Evolutionary conservation across 805 yeast genomes (phyloP), one percentile per base, ranked within the genome.

Genomic region (Kazachstania kunashirensis): DNA sequence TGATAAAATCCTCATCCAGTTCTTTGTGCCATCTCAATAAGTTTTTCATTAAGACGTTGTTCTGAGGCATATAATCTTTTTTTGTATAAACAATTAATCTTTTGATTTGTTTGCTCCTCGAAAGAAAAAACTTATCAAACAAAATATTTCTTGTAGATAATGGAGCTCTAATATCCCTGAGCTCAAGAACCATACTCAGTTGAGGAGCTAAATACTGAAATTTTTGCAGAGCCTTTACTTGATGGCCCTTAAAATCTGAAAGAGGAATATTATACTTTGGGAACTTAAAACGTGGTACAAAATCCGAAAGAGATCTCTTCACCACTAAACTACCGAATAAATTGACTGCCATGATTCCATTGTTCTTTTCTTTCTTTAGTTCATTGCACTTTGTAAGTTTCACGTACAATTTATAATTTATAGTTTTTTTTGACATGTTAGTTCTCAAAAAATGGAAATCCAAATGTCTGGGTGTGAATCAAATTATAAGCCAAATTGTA

Each of bases 101-200:
- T 24, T 46, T 40, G 6, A 50, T 28, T 24, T 37, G 38, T 13
- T 42, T 43, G n/a, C 82, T 49, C 32, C 66, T 65, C 14, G 60
- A 59, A 40, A 73, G 75, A 9, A 69, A 68, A 0, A 79, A 71
- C 25, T 73, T 66, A 44, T 84, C 92, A 37, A 89, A 70, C n/a
- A 88, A 65, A 2, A 77, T 77, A 52, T 89, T 89, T 33, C 85
- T 68, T 1, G 95, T 79, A 3, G 89, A 71, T 2, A 88, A 47
- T 0, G 98, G 98, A 0, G 96, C 95, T 42, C 98, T 61, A 1
- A 89, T 66, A 55, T 92, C 98, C 51, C 97, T 62, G 7, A 92
- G 71, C 51, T 92, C 98, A 6, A 89, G 58, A 2, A 92, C 72
- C 31, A 85, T 57, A 52, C 89, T 95, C 13, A 86, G 67, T 47